A percentile compares a stretch with the other conserved stretches of the same genome.
phyloP scores from a whole-genome alignment of 2,329 filamentous ascomycete species.

The Eutypella sp. region DNA sequence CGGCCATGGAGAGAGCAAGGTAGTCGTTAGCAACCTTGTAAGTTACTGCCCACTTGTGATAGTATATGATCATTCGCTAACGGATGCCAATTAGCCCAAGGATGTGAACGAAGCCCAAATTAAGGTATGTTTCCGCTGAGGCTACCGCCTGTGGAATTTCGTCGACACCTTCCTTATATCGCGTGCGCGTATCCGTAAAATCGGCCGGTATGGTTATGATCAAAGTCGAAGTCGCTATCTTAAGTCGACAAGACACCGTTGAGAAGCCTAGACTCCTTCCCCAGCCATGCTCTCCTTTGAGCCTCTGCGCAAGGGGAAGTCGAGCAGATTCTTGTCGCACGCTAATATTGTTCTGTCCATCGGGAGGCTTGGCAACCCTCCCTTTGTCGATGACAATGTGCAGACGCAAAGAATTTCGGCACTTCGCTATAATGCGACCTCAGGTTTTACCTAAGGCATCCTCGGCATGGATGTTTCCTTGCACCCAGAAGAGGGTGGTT shows the following conservation, averaged over 20 bases:
- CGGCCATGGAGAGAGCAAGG: conserved; percentile 76
- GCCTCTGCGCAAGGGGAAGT: conserved; percentile 44
- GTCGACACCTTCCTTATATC: conserved; percentile 53
- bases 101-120: conserved; percentile 97
- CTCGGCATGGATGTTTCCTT: conserved; percentile 8
- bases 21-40: conserved; percentile 98
- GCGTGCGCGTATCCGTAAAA: conserved; percentile 24
- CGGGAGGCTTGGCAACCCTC: conserved; percentile 50
- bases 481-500: conserved; percentile 21
- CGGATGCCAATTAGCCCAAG: conserved; percentile 61
- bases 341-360: conserved; percentile 34
- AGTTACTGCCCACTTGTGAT: conserved; percentile 30
- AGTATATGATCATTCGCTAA: conserved; percentile 6
- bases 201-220: conserved; percentile 23
- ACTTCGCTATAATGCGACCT: conserved; percentile 15
- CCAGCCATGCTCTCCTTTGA: conserved; percentile 17
- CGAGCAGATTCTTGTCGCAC: conserved; percentile 53
- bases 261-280: conserved; percentile 35
- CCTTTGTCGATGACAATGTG: conserved; percentile 19
- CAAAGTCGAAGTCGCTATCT: conserved; percentile 14
- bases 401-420: conserved; percentile 22
- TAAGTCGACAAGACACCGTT: conserved; percentile 16
- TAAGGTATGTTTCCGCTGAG: conserved; percentile 99
- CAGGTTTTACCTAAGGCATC: conserved; percentile 7
- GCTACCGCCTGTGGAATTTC: conserved; percentile 65